A percentile compares a stretch with the other conserved stretches of the same genome.
Evolutionary conservation across 2,329 filamentous ascomycete genomes (phyloP).

Genomic region (Ascocoryne sarcoides): DNA sequence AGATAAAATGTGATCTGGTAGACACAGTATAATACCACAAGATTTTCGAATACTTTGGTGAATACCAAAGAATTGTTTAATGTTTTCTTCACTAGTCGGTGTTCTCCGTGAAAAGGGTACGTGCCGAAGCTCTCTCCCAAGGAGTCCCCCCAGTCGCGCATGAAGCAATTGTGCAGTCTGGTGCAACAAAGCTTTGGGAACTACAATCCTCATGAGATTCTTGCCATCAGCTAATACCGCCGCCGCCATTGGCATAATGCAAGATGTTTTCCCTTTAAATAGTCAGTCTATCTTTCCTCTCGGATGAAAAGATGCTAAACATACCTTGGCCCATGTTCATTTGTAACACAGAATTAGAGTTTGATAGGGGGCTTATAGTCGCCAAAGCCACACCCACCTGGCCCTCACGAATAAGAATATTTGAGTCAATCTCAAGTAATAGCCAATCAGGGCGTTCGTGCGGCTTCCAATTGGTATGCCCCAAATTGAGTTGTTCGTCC

Average conservation of each 20-base stretch:
- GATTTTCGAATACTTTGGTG: conserved; percentile 30
- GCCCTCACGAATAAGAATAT: conserved; percentile 51
- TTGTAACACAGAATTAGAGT: conserved; percentile 51
- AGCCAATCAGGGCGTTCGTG: conserved; percentile 50
- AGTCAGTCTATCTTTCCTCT: not conserved
- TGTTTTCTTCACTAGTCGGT: conserved; percentile 23
- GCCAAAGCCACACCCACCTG: conserved; percentile 55
- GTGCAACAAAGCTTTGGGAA: conserved; percentile 36
- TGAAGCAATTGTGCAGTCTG: conserved; percentile 39
- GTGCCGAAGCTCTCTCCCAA: conserved; percentile 36
- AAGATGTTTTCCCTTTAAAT: conserved; percentile 44
- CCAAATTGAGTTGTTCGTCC: conserved; percentile 33
- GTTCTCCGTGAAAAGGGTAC: conserved; percentile 40
- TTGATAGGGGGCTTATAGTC: conserved; percentile 45
- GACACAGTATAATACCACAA: conserved; percentile 38
- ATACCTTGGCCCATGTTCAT: conserved; percentile 58
- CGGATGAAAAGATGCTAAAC: not conserved
- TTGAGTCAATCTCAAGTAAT: conserved; percentile 56
- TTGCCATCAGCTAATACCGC: conserved; percentile 36
- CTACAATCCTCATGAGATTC: conserved; percentile 34
- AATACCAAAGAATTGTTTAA: conserved; percentile 30
- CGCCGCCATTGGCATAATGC: conserved; percentile 45
- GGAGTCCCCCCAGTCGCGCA: conserved; percentile 34
- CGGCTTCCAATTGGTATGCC: conserved; percentile 31
- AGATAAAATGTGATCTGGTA: conserved; percentile 47